Evolutionary conservation across 2,329 filamentous ascomycete species (phyloP), one percentile per base, ranked within the genome.

Genomic region (Xylariaceae sp.): DNA sequence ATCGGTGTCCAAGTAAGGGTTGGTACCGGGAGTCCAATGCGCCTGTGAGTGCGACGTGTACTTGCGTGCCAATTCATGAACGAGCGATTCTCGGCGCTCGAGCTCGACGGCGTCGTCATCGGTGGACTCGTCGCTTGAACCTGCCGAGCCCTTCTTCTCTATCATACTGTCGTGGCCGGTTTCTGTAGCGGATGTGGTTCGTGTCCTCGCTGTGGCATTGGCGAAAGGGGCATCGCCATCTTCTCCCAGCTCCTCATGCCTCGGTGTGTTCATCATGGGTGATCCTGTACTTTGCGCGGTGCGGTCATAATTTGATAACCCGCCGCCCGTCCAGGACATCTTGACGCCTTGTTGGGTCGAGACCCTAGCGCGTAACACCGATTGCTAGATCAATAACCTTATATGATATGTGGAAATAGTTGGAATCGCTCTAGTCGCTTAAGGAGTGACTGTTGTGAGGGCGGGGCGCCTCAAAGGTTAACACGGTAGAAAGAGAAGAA

Each of bases 51-150:
- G 76, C 29, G 74, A 74, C 3, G 84, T 86, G 65, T 82, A 84
- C 58, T 78, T 77, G 47, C 82, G 79, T 1, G 84, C 84, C 4
- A 86, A 75, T n/a, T 76, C 75, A 64, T 84, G 82, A 17, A 86
- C 82, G 23, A 81, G 71, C 7, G 79, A 82, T 53, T 76, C 73
- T 60, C 83, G 61, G n/a, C 61, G 58, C 51, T 55, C 55, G n/a
- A 53, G 14, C 45, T 63, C 61, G 31, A 59, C 51, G 9, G 51
- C 58, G 1, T 63, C 67, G 14, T 67, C 62, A 6, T 66, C 63
- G 17, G 49, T 47, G 19, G 48, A 62, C 8, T 52, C 46, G 21
- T 61, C 65, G 37, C 60, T 58, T 11, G 56, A 53, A 26, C 44
- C 51, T 19, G 28, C 6, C 2, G 43, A 31, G 16, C 43, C 55